Evolutionary conservation across 2,329 filamentous ascomycete species (phyloP), one percentile per base, ranked within the genome.

Genomic region (Didymella glomerata): DNA sequence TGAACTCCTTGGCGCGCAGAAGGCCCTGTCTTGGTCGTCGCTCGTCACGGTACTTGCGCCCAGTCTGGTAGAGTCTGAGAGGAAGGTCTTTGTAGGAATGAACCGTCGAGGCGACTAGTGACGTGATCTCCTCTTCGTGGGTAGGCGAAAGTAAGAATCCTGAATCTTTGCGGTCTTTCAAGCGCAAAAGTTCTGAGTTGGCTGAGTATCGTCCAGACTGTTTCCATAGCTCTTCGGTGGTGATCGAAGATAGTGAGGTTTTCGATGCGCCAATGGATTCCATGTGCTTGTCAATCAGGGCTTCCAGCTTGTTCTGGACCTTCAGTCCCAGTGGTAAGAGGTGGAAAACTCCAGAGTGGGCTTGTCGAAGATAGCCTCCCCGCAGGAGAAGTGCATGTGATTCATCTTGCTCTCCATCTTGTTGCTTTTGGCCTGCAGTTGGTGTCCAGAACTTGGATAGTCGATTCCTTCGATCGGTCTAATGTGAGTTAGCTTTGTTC

Each of bases 81-180:
- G 95, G 95, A 9, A 98, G 82, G 44, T 92, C 88, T 71, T 93
- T 94, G 74, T 97, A 94, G 0, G 93, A 97, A 41, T 88, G 87
- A 1, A 93, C 82, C 16, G 88, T 85, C 55, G 84, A 85, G 4
- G 87, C 86, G 1, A 97, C 91, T 2, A 99, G 81, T 0, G 84
- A 81, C 0, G 95, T 99, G 67, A 99, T 95, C 74, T 99, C 95
- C 76, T 99, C 95, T 73, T 99, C 95, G 62, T 99, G 95, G 0
- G 95, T 99, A 0, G 95, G 95, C 1, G 93, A 90, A 4, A 99
- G 84, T 28, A 99, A 83, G 62, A 91, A 91, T 4, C 85, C 83
- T 0, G 85, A 81, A 7, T 90, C 86, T 76, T 90, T 95, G 55
- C 95, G 87, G 76, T 98, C 95, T 44, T 84, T 79, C 46, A 98